Base-by-base conservation (phyloP, 1,284 basidiomycete genomes). In the Tylopilus sp. region DNA sequence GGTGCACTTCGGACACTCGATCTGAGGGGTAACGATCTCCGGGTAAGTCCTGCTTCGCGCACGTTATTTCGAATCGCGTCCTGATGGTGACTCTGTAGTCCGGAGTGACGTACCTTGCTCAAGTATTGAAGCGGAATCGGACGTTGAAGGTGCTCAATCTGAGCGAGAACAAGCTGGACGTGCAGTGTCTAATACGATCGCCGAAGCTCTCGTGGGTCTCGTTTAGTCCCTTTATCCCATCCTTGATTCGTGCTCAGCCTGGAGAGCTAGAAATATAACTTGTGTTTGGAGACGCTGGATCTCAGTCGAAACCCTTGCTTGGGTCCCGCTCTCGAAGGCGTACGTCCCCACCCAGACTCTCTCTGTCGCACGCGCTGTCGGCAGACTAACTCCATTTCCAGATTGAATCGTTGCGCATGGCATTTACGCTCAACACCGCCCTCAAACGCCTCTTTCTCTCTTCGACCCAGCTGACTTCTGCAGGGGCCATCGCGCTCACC, bases 71-170 rank as follows among this genome's bases (percentile, higher is more conserved):
- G 20, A 33, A 10, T 29, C 14, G 6, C 17, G 10, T 45, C 48
- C 10, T 47, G 47, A 61, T 20, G n/a, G 12, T 17, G 3, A 4
- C 8, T 28, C 8, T 11, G 45, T 85, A 58, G 88, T 80, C 69
- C 46, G 94, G 94, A 0, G 86, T 97, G 21, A 82, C 81, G 0
- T 96, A 96, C 66, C 82, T 99, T 36, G 88, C 93, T 0, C 94
- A 97, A 70, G 94, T 97, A 0, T 73, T 99, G 54, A 98, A 97
- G 67, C 84, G 94, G 37, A 99, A 99, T 68, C 77, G 94, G 28
- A 98, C 95, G 1, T 75, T 99, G 34, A 95, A 94, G 66, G 88
- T 97, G 12, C 77, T 97, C 29, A 98, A 97, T 65, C 71, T 98
- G 42, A 88, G 88, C 62, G 94, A 98, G 64, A 98, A 98, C 69